Conservation (phyloP, 23 red algal species). For the Gracilaria gracilis region DNA sequence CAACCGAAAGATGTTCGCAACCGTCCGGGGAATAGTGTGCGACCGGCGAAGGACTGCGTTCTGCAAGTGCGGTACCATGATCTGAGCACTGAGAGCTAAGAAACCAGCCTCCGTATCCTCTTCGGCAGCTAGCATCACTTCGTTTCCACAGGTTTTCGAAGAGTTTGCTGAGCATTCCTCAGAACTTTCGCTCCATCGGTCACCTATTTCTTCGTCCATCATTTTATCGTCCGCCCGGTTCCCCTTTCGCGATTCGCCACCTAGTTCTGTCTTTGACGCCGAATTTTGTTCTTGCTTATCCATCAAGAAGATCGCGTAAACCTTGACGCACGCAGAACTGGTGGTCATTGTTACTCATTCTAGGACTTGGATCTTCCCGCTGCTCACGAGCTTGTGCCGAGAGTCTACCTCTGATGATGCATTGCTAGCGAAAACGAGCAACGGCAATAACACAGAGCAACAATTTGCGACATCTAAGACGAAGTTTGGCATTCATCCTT, state of each 20-base stretch:
- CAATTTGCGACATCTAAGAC: too few species aligned
- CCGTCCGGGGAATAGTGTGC: constrained; percentile 15
- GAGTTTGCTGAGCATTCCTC: background rate
- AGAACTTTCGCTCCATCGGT: background rate
- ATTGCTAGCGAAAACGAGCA: too few species aligned
- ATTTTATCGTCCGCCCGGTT: background rate
- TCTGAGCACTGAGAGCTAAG: constrained; percentile 61
- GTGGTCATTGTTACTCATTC: too few species aligned
- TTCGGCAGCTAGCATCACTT: constrained; percentile 52
- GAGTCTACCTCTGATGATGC: too few species aligned
- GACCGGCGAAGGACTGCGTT: constrained; percentile 4
- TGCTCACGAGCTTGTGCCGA: too few species aligned
- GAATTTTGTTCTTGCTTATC: constrained; percentile 66
- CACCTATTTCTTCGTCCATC: background rate
- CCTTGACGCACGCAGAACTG: constrained; percentile 53
- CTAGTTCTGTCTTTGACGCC: background rate
- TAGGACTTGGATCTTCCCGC: too few species aligned
- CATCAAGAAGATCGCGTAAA: constrained; percentile 54
- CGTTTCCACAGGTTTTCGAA: background rate
- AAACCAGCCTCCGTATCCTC: constrained; percentile 68
- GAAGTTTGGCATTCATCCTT: background rate
- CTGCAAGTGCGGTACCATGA: constrained; percentile 46
- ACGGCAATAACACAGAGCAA: too few species aligned
- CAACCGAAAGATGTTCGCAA: constrained; percentile 48
- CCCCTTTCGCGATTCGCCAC: background rate